Evolutionary conservation across 768 basidiomycete genomes (phyloP), one percentile per base, ranked within the genome.

Genomic region (Leccinum sublutescens): DNA sequence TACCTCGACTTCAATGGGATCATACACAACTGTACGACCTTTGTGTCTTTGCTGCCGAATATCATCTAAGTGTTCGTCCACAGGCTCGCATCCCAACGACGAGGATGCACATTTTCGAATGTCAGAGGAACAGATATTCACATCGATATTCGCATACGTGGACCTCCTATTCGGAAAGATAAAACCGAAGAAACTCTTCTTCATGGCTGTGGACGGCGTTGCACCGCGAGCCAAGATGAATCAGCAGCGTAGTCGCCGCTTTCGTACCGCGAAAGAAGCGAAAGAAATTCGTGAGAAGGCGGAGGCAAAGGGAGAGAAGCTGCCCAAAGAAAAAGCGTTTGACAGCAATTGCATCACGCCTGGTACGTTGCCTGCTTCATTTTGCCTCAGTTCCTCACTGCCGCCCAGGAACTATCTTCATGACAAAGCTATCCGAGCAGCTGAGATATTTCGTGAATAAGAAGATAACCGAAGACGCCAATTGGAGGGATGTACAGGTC

Each of bases 181-280:
- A 62, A 98, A 95, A 73, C 97, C 97, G 1, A 89, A 93, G 80
- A 97, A 98, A 71, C 78, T 97, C 12, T 98, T 98, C 75, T 98
- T 97, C 75, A 96, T 99, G 91, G 97, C 96, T 25, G 89, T 99
- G 50, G 97, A 98, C 71, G 96, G 96, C 51, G 95, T 98, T 14
- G 96, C 96, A 0, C 96, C 96, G 4, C 80, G 96, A 50, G 96
- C 96, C 34, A 98, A 99, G 82, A 97, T 98, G 96, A 99, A 99
- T 71, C 96, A 98, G 75, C 96, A 98, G 71, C 87, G 96, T 19
- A 88, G 90, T 71, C 81, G 96, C 40, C 86, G 95, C 50, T 99
- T 98, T 78, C 80, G 96, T 57, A 94, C 95, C 0, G 95, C 95
- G 7, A 93, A 90, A 76, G 96, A 98, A 73, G 91, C 89, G 3